phyloP scores from a whole-genome alignment of 2,329 filamentous ascomycete species.

The Curvularia verruculosa region DNA sequence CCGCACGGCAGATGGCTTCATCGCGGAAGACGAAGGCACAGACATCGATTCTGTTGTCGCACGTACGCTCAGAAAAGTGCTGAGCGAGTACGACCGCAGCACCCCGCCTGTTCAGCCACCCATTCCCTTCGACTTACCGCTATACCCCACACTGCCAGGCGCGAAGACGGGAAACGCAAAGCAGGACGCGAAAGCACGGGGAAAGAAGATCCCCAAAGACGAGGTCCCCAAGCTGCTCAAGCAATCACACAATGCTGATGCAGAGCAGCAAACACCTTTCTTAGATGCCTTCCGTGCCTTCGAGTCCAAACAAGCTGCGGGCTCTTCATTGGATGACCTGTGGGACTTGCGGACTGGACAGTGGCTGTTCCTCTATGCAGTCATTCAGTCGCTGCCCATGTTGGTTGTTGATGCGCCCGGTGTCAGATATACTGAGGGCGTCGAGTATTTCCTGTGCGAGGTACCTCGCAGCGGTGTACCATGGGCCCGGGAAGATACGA shows the following conservation, averaged over 20 bases:
- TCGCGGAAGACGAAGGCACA: constrained; percentile 60
- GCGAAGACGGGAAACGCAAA: constrained; percentile 71
- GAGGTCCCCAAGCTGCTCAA: constrained; percentile 79
- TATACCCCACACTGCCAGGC: constrained; percentile 71
- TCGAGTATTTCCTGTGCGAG: constrained; percentile 83
- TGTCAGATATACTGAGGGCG: constrained; percentile 70
- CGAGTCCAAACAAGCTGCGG: constrained; percentile 70
- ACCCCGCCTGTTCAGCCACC: constrained; percentile 89
- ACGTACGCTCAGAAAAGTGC: constrained; percentile 74
- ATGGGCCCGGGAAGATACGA: constrained; percentile 69
- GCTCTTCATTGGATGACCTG: constrained; percentile 69
- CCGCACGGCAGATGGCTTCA: constrained; percentile 73
- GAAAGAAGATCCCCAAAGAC: constrained; percentile 75
- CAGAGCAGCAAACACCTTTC: constrained; percentile 66
- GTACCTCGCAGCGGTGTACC: constrained; percentile 74
- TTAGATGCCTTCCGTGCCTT: constrained; percentile 73
- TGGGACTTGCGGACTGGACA: constrained; percentile 74
- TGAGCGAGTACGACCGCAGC: constrained; percentile 87
- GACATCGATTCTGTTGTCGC: constrained; percentile 64
- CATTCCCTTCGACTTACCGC: constrained; percentile 86
- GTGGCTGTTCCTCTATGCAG: constrained; percentile 82
- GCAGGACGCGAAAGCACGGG: constrained; percentile 74
- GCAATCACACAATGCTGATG: constrained; percentile 80
- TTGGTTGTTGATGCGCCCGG: constrained; percentile 77
- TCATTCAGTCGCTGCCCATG: constrained; percentile 78